Evolutionary conservation across 805 yeast species (phyloP).

Genomic region (Candida corydali): DNA sequence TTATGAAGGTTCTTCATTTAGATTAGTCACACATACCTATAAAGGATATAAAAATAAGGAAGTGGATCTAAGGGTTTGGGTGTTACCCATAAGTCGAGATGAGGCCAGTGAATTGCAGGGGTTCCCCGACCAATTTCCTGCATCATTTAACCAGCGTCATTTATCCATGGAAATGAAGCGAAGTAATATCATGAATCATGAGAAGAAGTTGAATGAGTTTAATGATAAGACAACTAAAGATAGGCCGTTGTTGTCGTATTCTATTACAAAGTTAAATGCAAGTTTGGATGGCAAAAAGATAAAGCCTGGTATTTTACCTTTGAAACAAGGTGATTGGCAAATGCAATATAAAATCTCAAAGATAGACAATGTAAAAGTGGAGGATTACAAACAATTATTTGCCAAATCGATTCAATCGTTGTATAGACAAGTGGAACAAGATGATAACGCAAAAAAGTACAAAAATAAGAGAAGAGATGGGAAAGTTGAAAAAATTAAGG

Average conservation of each 20-base stretch:
- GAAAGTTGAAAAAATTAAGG: neutral
- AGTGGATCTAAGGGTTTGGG: conserved; percentile 19
- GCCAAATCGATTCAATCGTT: conserved; percentile 3
- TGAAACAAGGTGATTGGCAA: conserved; percentile 1
- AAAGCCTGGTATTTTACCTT: neutral
- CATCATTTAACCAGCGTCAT: conserved; percentile 24
- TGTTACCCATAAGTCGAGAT: conserved; percentile 22
- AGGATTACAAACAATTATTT: neutral
- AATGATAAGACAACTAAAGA: conserved; percentile 17
- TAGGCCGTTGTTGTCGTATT: conserved; percentile 2
- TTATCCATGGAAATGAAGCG: conserved; percentile 20
- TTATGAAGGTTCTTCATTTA: conserved; percentile 16
- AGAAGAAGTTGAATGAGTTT: conserved; percentile 20
- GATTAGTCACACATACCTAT: conserved; percentile 20
- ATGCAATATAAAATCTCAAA: conserved; percentile 3
- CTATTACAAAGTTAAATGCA: neutral
- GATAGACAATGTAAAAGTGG: neutral
- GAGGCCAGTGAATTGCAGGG: conserved; percentile 21
- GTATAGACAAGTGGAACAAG: conserved; percentile 2
- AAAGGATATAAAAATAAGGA: too few relatives aligned
- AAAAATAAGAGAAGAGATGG: neutral
- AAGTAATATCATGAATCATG: conserved; percentile 20
- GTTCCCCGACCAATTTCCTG: conserved; percentile 20
- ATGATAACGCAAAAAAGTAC: neutral
- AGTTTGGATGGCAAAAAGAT: neutral